phyloP scores from a whole-genome alignment of 2,329 filamentous ascomycete species.

The Chaetoscypha palmicola region DNA sequence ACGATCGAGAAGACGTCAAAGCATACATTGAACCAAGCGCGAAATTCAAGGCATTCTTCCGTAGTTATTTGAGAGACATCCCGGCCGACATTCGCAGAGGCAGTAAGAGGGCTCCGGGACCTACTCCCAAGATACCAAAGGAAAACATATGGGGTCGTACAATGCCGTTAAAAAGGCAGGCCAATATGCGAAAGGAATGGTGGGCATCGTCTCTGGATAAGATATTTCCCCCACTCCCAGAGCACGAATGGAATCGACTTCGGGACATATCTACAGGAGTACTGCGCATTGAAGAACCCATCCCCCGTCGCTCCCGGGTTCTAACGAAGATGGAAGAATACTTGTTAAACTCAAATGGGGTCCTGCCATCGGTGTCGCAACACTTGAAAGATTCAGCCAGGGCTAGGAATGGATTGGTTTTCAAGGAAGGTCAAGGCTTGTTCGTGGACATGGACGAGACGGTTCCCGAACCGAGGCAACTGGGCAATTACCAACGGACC shows the following conservation, averaged over 20 bases:
- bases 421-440: background rate
- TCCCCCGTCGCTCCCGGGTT: constrained; percentile 18
- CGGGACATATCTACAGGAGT: constrained; percentile 37
- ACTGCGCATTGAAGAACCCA: constrained; percentile 11
- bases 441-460: background rate
- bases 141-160: constrained; percentile 45
- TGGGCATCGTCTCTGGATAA: constrained; percentile 41
- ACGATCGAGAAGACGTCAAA: background rate
- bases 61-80: constrained; percentile 20
- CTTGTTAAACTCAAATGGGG: background rate
- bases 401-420: background rate
- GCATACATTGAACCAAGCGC: constrained; percentile 2
- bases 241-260: constrained; percentile 50
- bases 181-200: constrained; percentile 40
- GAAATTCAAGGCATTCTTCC: constrained; percentile 19
- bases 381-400: constrained; percentile 3
- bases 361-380: too few species aligned
- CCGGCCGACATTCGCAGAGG: constrained; percentile 4
- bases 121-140: constrained; percentile 35
- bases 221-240: constrained; percentile 47
- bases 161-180: constrained; percentile 33
- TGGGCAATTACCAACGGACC: constrained; percentile 26
- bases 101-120: background rate
- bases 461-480: background rate
- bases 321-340: background rate